A percentile compares a stretch with the other conserved stretches of the same genome.
Conservation (phyloP, 108 stramenopile species). For the Craspedostauros australis region DNA sequence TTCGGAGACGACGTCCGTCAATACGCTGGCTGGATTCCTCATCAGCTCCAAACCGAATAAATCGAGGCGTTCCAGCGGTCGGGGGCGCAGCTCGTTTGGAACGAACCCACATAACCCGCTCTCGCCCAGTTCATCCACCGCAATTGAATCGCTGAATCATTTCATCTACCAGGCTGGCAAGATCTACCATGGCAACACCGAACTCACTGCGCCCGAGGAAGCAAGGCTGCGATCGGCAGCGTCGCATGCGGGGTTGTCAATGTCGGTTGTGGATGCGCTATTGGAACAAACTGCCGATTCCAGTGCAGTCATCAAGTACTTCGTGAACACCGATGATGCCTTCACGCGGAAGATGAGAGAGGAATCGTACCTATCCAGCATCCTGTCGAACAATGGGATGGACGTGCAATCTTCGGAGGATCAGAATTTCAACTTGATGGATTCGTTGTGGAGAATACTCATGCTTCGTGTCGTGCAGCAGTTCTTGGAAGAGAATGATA, state of each 20-base stretch:
- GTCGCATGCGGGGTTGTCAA: slow-evolving; percentile 19
- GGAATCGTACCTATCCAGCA: slow-evolving; percentile 12
- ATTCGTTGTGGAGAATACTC: slow-evolving; percentile 29
- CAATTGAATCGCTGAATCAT: slow-evolving; percentile 23
- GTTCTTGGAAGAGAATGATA: slow-evolving; percentile 18
- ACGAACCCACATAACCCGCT: background rate
- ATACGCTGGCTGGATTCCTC: slow-evolving; percentile 21
- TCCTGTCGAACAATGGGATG: slow-evolving; percentile 2
- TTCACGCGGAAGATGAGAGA: slow-evolving; percentile 25
- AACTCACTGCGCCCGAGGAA: no score
- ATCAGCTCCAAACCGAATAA: background rate
- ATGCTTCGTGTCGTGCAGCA: slow-evolving; percentile 31
- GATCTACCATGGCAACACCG: slow-evolving; percentile 15
- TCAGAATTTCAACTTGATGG: slow-evolving; percentile 9
- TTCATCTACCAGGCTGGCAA: slow-evolving; percentile 32
- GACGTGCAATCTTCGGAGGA: background rate
- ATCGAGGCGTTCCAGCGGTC: background rate
- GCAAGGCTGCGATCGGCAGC: slow-evolving; percentile 19
- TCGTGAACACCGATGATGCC: slow-evolving; percentile 21
- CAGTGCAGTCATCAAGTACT: slow-evolving; percentile 25
- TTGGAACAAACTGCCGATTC: slow-evolving; percentile 23
- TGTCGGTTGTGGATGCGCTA: slow-evolving; percentile 22
- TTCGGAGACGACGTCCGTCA: slow-evolving; percentile 1
- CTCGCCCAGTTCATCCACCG: slow-evolving; percentile 1
- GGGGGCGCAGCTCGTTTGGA: background rate